Conservation (phyloP, 805 yeast species). For the Kluyveromyces starmeri region DNA sequence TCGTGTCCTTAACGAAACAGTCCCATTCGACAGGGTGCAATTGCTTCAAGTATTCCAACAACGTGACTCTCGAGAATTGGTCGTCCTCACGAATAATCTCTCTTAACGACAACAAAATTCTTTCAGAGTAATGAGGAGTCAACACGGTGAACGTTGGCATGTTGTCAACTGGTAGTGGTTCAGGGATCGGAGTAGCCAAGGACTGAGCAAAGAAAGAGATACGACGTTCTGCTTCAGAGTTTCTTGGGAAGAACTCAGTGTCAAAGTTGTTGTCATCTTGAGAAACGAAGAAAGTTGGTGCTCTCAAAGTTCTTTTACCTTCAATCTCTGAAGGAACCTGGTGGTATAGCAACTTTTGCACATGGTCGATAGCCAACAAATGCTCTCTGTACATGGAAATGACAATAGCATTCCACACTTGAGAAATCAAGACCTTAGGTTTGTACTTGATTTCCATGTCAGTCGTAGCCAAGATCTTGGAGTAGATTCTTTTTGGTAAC, state of each 20-base stretch:
- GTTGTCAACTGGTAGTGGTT: slow-evolving; percentile 97
- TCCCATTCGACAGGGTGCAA: slow-evolving; percentile 97
- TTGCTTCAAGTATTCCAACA: slow-evolving; percentile 89
- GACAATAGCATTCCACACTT: slow-evolving; percentile 98
- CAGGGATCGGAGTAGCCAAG: slow-evolving; percentile 96
- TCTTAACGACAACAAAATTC: slow-evolving; percentile 83
- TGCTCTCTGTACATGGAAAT: slow-evolving; percentile 99
- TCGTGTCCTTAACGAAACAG: slow-evolving; percentile 93
- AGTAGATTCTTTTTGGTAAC: slow-evolving; percentile 97
- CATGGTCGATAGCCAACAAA: slow-evolving; percentile 94
- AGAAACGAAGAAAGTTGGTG: slow-evolving; percentile 96
- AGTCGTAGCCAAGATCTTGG: slow-evolving; percentile 94
- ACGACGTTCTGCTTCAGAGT: slow-evolving; percentile 99
- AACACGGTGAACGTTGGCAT: slow-evolving; percentile 98
- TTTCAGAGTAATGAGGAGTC: slow-evolving; percentile 94
- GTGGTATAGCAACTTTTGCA: slow-evolving; percentile 92
- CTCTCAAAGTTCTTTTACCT: slow-evolving; percentile 96
- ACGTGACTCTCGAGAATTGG: slow-evolving; percentile 88
- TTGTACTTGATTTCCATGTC: slow-evolving; percentile 99
- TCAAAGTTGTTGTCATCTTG: slow-evolving; percentile 94
- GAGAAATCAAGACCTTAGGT: slow-evolving; percentile 96
- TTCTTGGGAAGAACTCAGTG: slow-evolving; percentile 93
- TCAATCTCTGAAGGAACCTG: slow-evolving; percentile 98
- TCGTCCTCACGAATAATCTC: slow-evolving; percentile 97
- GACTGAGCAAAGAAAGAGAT: slow-evolving; percentile 99